Evolutionary conservation across 2,329 filamentous ascomycete species (phyloP).

Genomic region (Teratosphaeria pseudoeucalypti): DNA sequence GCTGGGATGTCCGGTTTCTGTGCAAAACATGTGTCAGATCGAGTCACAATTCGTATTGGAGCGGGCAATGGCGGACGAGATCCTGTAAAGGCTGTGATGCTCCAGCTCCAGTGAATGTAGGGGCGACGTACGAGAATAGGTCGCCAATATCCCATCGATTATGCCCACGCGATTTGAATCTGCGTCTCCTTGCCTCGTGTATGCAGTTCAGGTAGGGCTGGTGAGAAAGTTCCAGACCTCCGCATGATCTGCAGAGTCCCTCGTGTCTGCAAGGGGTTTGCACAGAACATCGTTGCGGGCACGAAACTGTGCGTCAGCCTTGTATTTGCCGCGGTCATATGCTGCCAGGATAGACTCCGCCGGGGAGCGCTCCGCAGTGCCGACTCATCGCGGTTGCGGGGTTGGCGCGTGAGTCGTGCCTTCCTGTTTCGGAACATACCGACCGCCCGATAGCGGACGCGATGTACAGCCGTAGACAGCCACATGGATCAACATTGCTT

Average conservation of each 20-base stretch:
- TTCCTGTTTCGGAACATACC: background rate
- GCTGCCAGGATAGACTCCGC: background rate
- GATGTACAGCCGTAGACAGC: background rate
- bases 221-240: background rate
- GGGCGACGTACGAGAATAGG: background rate
- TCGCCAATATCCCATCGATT: background rate
- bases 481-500: background rate
- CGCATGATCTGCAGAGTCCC: background rate
- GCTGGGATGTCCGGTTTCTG: background rate
- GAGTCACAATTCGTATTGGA: background rate
- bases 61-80: background rate
- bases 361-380: background rate
- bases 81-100: no score
- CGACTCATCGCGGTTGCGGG: background rate
- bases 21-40: background rate
- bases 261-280: background rate
- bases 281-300: background rate
- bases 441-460: background rate
- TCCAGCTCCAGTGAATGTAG: no score
- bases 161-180: background rate
- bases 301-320: background rate
- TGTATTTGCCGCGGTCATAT: background rate
- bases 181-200: background rate
- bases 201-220: background rate
- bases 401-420: background rate